These are phyloP conservation scores for Yamadazyma diospyri DNA, from an alignment of 1,139 yeast genomes.

Conservation along the genomic window DNA sequence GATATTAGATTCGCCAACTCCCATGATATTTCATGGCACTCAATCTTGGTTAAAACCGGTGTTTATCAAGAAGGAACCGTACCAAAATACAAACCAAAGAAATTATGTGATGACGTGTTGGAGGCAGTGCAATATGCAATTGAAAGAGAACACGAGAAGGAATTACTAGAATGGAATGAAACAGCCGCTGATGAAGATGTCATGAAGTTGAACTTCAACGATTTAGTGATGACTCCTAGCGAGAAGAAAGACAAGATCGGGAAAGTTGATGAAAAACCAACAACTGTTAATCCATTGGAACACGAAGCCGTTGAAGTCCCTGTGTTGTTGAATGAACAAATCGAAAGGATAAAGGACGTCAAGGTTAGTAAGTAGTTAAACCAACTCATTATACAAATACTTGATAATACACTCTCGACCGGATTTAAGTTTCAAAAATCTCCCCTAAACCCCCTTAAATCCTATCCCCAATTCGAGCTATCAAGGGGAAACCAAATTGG, in stretches of 20 bases:
- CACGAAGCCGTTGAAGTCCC: constrained; percentile 46
- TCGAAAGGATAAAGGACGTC: constrained; percentile 37
- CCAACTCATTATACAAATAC: background rate
- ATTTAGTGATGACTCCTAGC: constrained; percentile 47
- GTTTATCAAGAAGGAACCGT: constrained; percentile 77
- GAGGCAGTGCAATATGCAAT: constrained; percentile 82
- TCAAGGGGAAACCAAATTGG: no score
- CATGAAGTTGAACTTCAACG: constrained; percentile 43
- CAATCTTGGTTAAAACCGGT: constrained; percentile 82
- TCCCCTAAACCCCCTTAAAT: no score
- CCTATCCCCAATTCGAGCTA: no score
- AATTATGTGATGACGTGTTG: constrained; percentile 66
- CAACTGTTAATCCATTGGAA: constrained; percentile 16
- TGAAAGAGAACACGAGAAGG: constrained; percentile 72
- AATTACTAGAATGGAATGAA: constrained; percentile 69
- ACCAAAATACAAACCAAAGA: constrained; percentile 77
- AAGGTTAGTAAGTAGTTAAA: constrained; percentile 15
- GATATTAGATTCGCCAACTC: constrained; percentile 86
- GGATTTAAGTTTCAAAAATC: no score
- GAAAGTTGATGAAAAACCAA: background rate
- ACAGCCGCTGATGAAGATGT: constrained; percentile 36
- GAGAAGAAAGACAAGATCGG: constrained; percentile 15
- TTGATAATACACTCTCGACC: no score
- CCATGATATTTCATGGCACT: constrained; percentile 80
- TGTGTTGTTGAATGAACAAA: constrained; percentile 35